Evolutionary conservation across 768 basidiomycete genomes (phyloP).

Genomic region (Dacryopinax primogenitus): DNA sequence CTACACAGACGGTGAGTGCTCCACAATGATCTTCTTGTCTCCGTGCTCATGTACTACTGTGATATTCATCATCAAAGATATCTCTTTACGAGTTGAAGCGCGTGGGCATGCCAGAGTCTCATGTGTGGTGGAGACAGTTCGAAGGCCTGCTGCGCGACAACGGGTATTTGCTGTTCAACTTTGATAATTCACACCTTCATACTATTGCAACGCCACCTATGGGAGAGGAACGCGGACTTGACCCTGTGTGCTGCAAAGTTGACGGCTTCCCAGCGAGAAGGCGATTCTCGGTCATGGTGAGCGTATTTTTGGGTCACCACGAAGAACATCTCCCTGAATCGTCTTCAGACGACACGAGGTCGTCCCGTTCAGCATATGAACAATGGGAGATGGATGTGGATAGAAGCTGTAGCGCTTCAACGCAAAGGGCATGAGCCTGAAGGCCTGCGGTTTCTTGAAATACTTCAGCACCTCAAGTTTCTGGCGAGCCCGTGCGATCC

Average conservation of each 20-base stretch:
- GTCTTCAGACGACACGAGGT: neutral
- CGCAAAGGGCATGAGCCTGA: neutral
- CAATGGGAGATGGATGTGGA: neutral
- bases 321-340: neutral
- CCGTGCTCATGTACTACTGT: no score
- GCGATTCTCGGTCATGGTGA: neutral
- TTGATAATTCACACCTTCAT: no score
- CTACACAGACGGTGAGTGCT: no score
- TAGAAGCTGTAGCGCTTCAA: neutral
- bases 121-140: no score
- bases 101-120: no score
- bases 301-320: neutral
- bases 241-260: neutral
- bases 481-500: neutral
- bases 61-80: no score
- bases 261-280: neutral
- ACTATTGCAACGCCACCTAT: no score
- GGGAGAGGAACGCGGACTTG: no score
- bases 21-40: no score
- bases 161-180: no score
- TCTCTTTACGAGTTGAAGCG: no score
- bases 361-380: neutral
- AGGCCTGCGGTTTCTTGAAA: neutral
- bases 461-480: neutral
- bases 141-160: no score